Conservation (phyloP, 2,329 filamentous ascomycete genomes). For the Xylaria sp. region DNA sequence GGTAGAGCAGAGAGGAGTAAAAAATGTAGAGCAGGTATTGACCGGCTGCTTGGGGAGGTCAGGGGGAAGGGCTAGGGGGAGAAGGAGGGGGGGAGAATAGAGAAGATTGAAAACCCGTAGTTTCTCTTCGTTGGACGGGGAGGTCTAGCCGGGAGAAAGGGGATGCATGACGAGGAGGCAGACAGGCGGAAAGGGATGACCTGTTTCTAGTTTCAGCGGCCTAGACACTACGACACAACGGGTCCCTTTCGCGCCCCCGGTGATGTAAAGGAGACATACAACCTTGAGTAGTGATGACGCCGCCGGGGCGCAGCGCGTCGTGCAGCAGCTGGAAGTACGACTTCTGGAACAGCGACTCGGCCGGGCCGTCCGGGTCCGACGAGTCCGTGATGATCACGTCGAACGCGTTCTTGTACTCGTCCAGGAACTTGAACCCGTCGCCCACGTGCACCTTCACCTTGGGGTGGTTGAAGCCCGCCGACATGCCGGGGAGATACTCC, state of each 20-base stretch:
- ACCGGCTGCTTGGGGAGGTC: background rate
- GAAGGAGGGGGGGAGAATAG: background rate
- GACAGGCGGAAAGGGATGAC: slow-evolving; percentile 26
- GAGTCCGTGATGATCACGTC: slow-evolving; percentile 99
- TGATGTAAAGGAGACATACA: slow-evolving; percentile 83
- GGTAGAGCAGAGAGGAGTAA: background rate
- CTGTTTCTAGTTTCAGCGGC: slow-evolving; percentile 29
- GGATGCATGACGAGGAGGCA: slow-evolving; percentile 1
- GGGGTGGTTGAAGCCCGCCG: slow-evolving; percentile 89
- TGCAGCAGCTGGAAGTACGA: slow-evolving; percentile 95
- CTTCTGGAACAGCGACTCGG: slow-evolving; percentile 97
- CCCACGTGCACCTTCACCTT: slow-evolving; percentile 92
- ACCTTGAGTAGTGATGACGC: slow-evolving; percentile 99
- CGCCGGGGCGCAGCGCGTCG: slow-evolving; percentile 88
- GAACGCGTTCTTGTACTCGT: slow-evolving; percentile 95
- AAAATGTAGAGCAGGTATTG: background rate
- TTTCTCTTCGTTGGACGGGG: background rate
- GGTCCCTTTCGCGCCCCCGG: slow-evolving; percentile 1
- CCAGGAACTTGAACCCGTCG: slow-evolving; percentile 98
- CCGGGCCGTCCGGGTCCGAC: slow-evolving; percentile 94
- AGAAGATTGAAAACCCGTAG: background rate
- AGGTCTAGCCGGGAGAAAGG: slow-evolving; percentile 8
- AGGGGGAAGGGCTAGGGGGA: background rate
- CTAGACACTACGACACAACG: slow-evolving; percentile 31
- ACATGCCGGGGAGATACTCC: slow-evolving; percentile 95